Evolutionary conservation across 2,329 filamentous ascomycete genomes (phyloP).

Genomic region (Fusarium pseudonygamai): DNA sequence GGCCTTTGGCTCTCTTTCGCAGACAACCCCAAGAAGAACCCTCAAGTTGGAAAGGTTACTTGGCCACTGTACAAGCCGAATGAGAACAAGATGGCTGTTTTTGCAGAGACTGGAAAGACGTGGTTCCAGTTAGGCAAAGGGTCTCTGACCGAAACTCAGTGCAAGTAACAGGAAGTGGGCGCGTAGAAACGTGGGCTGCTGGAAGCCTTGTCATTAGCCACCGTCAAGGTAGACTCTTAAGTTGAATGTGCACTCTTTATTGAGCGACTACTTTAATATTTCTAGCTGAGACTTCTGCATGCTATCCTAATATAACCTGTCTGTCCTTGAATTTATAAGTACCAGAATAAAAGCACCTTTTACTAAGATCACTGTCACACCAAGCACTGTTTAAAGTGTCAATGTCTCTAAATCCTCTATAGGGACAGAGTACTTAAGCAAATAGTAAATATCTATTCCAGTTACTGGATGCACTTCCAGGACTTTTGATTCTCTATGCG

Average conservation of each 20-base stretch:
- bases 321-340: too few species aligned
- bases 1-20: slow-evolving; percentile 14
- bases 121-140: slow-evolving; percentile 2
- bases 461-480: too few species aligned
- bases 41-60: neutral
- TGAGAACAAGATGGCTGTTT: neutral
- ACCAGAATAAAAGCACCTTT: too few species aligned
- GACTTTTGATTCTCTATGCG: too few species aligned
- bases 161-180: neutral
- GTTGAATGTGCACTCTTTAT: rapidly evolving
- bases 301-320: too few species aligned
- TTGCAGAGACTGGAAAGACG: neutral
- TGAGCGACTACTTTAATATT: rapidly evolving
- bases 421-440: too few species aligned
- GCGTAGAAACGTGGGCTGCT: rapidly evolving
- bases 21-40: neutral
- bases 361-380: too few species aligned
- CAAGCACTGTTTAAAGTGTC: too few species aligned
- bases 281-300: too few species aligned
- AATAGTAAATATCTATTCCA: too few species aligned
- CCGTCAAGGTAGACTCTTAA: neutral
- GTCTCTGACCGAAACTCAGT: neutral
- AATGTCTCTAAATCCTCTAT: too few species aligned
- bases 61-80: neutral
- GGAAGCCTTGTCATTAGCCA: rapidly evolving